phyloP scores from a whole-genome alignment of 2,329 filamentous ascomycete species.

The Calonectria pseudoreteaudii region DNA sequence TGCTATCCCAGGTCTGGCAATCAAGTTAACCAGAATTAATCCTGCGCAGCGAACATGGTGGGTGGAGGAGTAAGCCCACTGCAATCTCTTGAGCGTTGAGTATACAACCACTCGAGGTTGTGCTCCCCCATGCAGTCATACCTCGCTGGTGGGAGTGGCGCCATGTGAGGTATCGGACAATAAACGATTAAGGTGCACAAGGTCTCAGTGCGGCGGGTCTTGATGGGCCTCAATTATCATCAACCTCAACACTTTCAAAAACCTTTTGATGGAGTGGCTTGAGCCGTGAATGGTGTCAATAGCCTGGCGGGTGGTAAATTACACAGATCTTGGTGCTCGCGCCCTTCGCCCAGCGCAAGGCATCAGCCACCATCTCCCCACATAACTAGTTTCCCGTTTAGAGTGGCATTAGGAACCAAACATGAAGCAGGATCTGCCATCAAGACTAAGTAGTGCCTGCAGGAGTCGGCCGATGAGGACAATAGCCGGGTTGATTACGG shows the following conservation, averaged over 20 bases:
- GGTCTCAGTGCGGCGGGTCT: background rate
- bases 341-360: background rate
- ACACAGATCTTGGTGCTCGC: background rate
- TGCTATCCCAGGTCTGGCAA: too few relatives aligned
- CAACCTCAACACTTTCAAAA: background rate
- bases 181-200: background rate
- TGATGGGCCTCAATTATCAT: constrained; percentile 2
- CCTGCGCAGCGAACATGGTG: too few relatives aligned
- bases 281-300: constrained; percentile 1
- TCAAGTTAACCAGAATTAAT: too few relatives aligned
- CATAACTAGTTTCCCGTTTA: background rate
- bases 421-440: background rate
- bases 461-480: background rate
- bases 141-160: background rate
- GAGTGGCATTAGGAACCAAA: background rate
- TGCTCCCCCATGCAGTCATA: background rate
- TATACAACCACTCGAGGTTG: background rate
- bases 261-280: background rate
- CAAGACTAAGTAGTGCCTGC: background rate
- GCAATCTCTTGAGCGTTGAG: too few relatives aligned
- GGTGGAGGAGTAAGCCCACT: too few relatives aligned
- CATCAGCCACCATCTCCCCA: background rate
- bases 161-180: background rate
- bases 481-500: background rate
- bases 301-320: background rate